Percentiles rank a stretch among this genome's conserved stretches.
phyloP scores from a whole-genome alignment of 2,329 filamentous ascomycete species.

The Aureobasidium melanogenum region DNA sequence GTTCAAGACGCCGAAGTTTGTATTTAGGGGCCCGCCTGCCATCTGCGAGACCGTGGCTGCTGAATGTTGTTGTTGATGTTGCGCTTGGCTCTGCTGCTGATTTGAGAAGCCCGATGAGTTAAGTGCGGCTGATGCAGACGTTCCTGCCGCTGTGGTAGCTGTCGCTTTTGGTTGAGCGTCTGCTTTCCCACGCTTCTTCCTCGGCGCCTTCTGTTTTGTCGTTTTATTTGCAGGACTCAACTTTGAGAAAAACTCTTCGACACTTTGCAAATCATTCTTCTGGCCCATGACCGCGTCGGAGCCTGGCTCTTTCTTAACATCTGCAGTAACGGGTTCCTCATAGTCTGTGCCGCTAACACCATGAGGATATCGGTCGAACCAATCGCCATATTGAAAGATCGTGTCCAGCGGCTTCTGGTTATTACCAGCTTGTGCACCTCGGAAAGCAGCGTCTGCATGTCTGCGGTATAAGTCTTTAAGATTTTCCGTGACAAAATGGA shows the following conservation, averaged over 20 bases:
- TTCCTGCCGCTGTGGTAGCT: background rate
- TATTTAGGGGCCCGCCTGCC: background rate
- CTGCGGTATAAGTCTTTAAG: conserved; percentile 79
- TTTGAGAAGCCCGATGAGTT: conserved; percentile 20
- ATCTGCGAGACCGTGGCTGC: conserved; percentile 5
- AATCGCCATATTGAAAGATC: conserved; percentile 93
- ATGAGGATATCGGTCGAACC: conserved; percentile 92
- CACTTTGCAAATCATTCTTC: conserved; percentile 81
- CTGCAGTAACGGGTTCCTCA: conserved; percentile 57
- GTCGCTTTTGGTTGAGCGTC: conserved; percentile 16
- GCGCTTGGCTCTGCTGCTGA: conserved; percentile 16
- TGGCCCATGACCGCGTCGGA: conserved; percentile 86
- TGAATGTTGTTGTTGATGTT: conserved; percentile 17
- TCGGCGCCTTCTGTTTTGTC: conserved; percentile 32
- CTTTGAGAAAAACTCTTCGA: conserved; percentile 87
- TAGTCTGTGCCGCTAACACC: conserved; percentile 80
- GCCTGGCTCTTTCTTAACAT: conserved; percentile 63
- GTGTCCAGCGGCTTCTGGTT: conserved; percentile 19
- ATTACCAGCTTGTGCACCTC: conserved; percentile 46
- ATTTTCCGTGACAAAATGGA: conserved; percentile 92
- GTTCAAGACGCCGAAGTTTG: background rate
- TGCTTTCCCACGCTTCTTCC: conserved; percentile 24
- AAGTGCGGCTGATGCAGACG: background rate
- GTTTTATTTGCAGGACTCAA: conserved; percentile 51
- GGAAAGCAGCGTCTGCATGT: conserved; percentile 71